These are phyloP conservation scores for Endotrypanum monterogeii DNA, from an alignment of 208 protist genomes.

Conservation along the genomic window DNA sequence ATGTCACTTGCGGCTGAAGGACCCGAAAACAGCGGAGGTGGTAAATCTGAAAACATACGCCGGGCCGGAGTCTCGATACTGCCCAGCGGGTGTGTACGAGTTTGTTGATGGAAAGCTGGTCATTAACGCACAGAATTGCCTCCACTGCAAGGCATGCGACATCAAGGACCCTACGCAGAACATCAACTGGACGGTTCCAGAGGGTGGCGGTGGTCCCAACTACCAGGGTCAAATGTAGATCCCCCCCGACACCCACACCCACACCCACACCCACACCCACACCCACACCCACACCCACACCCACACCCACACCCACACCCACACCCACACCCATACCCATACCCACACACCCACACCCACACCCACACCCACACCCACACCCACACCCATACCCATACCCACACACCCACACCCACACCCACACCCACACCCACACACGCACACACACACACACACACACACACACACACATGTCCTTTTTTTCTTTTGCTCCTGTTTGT, in stretches of 20 bases:
- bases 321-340: neutral
- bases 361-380: neutral
- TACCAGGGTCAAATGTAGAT: slow-evolving; percentile 86
- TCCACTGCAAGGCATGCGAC: slow-evolving; percentile 99
- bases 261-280: too few relatives aligned
- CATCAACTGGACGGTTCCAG: slow-evolving; percentile 97
- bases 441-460: too few relatives aligned
- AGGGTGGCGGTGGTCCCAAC: slow-evolving; percentile 90
- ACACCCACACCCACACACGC: neutral
- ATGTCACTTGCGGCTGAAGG: slow-evolving; percentile 89
- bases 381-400: neutral
- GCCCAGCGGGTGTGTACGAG: slow-evolving; percentile 98
- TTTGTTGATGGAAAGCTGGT: slow-evolving; percentile 89
- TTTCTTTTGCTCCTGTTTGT: neutral
- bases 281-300: too few relatives aligned
- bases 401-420: neutral
- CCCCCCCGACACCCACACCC: neutral
- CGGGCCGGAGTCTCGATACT: slow-evolving; percentile 95
- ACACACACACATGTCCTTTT: neutral
- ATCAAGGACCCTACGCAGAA: slow-evolving; percentile 98
- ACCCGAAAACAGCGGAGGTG: slow-evolving; percentile 70
- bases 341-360: too few relatives aligned
- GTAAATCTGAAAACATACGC: slow-evolving; percentile 91
- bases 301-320: too few relatives aligned
- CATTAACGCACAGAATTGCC: slow-evolving; percentile 98